Evolutionary conservation across 2,329 filamentous ascomycete genomes (phyloP).

Genomic region (Cyphellophora europaea): DNA sequence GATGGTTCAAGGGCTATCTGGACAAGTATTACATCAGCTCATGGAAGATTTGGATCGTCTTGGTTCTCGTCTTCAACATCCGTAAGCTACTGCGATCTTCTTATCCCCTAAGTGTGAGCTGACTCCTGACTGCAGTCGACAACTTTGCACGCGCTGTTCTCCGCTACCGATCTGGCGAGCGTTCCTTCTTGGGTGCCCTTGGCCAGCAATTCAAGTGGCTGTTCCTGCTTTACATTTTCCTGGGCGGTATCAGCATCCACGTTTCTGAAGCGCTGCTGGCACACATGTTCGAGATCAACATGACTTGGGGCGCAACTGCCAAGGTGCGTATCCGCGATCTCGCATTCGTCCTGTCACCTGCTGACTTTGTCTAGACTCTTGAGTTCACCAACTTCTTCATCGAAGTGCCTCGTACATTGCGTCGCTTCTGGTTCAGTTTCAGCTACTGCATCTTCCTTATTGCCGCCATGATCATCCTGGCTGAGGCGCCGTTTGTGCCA

Average conservation of each 20-base stretch:
- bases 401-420: constrained; percentile 69
- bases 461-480: constrained; percentile 41
- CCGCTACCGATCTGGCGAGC: constrained; percentile 52
- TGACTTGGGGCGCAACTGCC: constrained; percentile 75
- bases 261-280: constrained; percentile 68
- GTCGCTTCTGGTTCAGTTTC: constrained; percentile 59
- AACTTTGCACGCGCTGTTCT: constrained; percentile 53
- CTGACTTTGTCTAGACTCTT: too few species aligned
- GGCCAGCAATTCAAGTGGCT: constrained; percentile 55
- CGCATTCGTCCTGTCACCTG: too few species aligned
- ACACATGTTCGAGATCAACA: constrained; percentile 75
- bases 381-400: constrained; percentile 72
- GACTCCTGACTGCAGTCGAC: constrained; percentile 52
- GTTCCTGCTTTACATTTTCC: constrained; percentile 60
- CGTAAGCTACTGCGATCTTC: constrained; percentile 51
- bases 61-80: constrained; percentile 61
- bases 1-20: constrained; percentile 59
- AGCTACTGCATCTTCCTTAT: constrained; percentile 35
- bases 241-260: constrained; percentile 73
- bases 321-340: too few species aligned
- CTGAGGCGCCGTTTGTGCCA: constrained; percentile 30
- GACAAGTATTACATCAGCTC: constrained; percentile 60
- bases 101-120: constrained; percentile 61
- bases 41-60: constrained; percentile 51
- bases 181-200: constrained; percentile 39